Percentiles rank a stretch among this genome's conserved stretches.
Evolutionary conservation across 148 eudicot species (phyloP).

Genomic region (Spergularia bocconei): DNA sequence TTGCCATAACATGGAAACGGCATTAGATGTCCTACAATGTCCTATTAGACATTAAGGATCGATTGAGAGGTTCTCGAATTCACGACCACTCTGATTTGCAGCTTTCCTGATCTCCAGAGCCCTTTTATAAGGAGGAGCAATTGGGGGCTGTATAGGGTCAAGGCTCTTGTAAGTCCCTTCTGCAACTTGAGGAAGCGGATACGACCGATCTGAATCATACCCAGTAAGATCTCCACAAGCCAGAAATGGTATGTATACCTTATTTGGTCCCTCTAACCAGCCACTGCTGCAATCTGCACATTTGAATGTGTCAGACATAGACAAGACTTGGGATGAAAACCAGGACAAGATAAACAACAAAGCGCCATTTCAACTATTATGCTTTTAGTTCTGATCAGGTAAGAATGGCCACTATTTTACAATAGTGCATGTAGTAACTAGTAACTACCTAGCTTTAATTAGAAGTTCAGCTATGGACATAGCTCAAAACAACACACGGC

Average conservation of each 20-base stretch:
- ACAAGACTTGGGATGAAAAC: background rate
- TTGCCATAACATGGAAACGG: too few species aligned
- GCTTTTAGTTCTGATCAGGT: too few species aligned
- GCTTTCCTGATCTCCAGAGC: conserved; percentile 96
- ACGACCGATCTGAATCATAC: conserved; percentile 92
- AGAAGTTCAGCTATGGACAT: too few species aligned
- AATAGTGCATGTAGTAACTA: too few species aligned
- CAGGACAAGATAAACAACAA: background rate
- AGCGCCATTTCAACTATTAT: too few species aligned
- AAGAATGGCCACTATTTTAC: too few species aligned
- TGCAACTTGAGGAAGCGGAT: conserved; percentile 73
- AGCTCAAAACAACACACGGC: too few species aligned
- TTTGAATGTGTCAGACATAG: background rate
- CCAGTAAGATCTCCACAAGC: conserved; percentile 97
- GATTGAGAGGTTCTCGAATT: conserved; percentile 54
- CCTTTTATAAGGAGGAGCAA: conserved; percentile 94
- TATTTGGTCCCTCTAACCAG: conserved; percentile 84
- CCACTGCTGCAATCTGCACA: conserved; percentile 88
- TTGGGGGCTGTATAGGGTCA: conserved; percentile 95
- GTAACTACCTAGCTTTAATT: too few species aligned
- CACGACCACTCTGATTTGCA: conserved; percentile 54
- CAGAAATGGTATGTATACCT: conserved; percentile 92
- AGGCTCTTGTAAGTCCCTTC: conserved; percentile 78
- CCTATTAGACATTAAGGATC: conserved; percentile 25
- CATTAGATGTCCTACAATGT: background rate